Evolutionary conservation across 2,329 filamentous ascomycete species (phyloP), one percentile per base, ranked within the genome.

Genomic region (Aspergillus quadrilineatus): DNA sequence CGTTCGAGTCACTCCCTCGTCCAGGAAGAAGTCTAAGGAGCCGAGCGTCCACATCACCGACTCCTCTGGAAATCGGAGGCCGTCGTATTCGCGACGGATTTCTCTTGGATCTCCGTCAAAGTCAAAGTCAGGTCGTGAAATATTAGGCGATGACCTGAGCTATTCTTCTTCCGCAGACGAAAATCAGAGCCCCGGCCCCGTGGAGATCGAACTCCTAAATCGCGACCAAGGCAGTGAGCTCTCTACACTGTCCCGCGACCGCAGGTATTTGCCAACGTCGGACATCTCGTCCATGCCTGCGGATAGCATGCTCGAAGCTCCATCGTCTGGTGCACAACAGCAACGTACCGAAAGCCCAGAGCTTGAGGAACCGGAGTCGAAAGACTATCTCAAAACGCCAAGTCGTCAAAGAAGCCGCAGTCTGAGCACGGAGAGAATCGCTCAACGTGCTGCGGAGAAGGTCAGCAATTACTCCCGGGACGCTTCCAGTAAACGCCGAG

Each of bases 161-260:
- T 78, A 87, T 71, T 83, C 81, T 63, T 94, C 90, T 37, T 89
- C 89, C 15, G 89, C 86, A 6, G 89, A 90, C 70, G 90, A 89
- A 72, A 93, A 89, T 61, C 92, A 88, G 73, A 82, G 92, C 32
- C 80, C 83, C 53, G 87, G 78, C 29, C 92, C 92, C 36, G 87
- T 97, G 62, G 92, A 97, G 70, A 89, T 97, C 59, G 93, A 97
- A 72, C 90, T 97, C 60, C 83, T 92, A 66, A 82, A 84, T 49
- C 77, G 80, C 62, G 70, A 86, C 81, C 72, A 82, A 81, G 60
- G 81, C 79, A 79, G 89, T 83, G 75, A 96, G 81, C 61, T 93
- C 75, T 73, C 83, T 79, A 66, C 80, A 74, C 47, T 79, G 70
- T 75, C 85, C 76, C 75, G 82, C 69, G 80, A 87, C 75, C 67